Base-by-base conservation (phyloP, 108 stramenopile species). In the Skeletonema marinoi region DNA sequence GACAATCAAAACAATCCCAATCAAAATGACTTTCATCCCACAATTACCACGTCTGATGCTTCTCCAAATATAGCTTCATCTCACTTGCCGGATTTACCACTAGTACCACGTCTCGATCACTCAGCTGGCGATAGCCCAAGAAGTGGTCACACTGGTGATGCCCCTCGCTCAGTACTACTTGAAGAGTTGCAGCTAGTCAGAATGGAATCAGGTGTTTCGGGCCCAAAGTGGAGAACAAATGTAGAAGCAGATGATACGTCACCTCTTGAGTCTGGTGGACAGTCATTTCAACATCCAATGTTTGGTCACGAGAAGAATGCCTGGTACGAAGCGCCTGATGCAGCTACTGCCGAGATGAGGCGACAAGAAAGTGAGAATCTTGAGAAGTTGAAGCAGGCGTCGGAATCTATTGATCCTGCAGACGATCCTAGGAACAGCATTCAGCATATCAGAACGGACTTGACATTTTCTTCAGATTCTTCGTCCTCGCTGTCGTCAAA, bases 361-460 rank as follows among this genome's bases (percentile, higher is more conserved):
- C 65, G 63, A 44, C 81, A 82, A 75, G 81, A 61, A 60, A 62
- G 46, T 62, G 71, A 75, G 39, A 82, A 82, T 60, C 68, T 70
- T 56, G 81, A 74, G 19, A 82, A 82, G 41, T 63, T 82, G 13
- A 66, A 74, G 62, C 70, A 82, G 48, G 81, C 80, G 19, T 74
- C 80, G 17, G 64, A 69, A 9, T 21, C 80, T 36, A 83, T 85
- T 9, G 87, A 85, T 36, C 87, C 86, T 19, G 76, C 85, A 17
- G 82, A 81, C 41, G 89, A 92, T 71, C 88, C 93, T 1, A 82
- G 91, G n/a, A 88, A 88, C 56, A 86, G 79, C 41, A 94, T 95
- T 25, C 71, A 86, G 44, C 93, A 95, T 80, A 87, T 90, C 42
- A 89, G 93, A 17, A 75, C 63, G 35, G 77, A 91, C 67, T 77